Evolutionary conservation across 2,329 filamentous ascomycete species (phyloP).

Genomic region (Fusarium robinianum): DNA sequence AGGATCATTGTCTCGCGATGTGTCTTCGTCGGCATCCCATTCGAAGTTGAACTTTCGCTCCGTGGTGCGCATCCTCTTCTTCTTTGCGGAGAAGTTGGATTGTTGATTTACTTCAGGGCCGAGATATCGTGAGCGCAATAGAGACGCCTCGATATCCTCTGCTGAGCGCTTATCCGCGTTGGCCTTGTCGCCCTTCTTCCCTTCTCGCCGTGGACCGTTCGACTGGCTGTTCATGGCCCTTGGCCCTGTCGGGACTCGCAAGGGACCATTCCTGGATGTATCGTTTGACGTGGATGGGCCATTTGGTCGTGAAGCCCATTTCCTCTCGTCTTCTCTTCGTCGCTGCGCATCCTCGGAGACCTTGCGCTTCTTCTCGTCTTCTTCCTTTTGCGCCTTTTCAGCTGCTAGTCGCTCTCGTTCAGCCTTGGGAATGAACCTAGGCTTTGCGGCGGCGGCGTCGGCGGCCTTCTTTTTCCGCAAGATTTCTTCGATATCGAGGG

Average conservation of each 20-base stretch:
- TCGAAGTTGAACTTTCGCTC: conserved; percentile 99
- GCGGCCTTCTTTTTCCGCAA: conserved; percentile 83
- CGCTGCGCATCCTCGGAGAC: conserved; percentile 67
- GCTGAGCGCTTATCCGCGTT: conserved; percentile 47
- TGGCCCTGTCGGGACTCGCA: conserved; percentile 69
- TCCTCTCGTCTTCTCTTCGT: conserved; percentile 65
- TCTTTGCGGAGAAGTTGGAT: conserved; percentile 90
- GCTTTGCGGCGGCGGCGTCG: conserved; percentile 82
- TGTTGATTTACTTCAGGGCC: conserved; percentile 82
- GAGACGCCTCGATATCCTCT: conserved; percentile 71
- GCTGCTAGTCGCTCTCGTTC: conserved; percentile 79
- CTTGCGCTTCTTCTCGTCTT: conserved; percentile 59
- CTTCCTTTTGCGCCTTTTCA: conserved; percentile 74
- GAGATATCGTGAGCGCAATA: conserved; percentile 84
- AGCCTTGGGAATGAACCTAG: conserved; percentile 83
- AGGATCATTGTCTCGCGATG: conserved; percentile 69
- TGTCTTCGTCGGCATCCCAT: conserved; percentile 95
- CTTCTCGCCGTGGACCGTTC: conserved; percentile 45
- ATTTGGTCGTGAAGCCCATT: conserved; percentile 40
- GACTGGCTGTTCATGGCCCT: conserved; percentile 64
- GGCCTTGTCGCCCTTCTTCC: conserved; percentile 44
- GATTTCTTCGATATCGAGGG: conserved; percentile 82
- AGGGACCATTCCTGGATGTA: conserved; percentile 28
- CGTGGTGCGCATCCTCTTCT: conserved; percentile 89
- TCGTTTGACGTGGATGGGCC: conserved; percentile 35